These are phyloP conservation scores for Cicer arietinum DNA, from an alignment of 306 rosid species.

Conservation along the genomic window DNA sequence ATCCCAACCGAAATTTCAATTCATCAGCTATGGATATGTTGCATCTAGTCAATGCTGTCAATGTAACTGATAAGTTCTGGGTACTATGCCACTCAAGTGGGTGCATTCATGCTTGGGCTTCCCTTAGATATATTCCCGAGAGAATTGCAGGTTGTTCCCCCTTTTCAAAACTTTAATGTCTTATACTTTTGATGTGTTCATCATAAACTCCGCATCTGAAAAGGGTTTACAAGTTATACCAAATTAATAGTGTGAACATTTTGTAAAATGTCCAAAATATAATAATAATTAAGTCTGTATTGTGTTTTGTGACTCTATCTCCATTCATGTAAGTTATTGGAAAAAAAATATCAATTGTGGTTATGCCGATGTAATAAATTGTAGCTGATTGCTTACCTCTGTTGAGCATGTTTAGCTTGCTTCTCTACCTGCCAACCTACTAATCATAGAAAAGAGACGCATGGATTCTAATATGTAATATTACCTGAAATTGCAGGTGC, in stretches of 20 bases:
- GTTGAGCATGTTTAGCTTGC: constrained; percentile 18
- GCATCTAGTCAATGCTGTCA: constrained; percentile 69
- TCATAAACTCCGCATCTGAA: constrained; percentile 24
- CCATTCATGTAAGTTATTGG: constrained; percentile 34
- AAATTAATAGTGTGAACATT: constrained; percentile 16
- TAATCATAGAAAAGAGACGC: background rate
- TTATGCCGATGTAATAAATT: constrained; percentile 30
- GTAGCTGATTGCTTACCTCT: constrained; percentile 23
- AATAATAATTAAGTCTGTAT: background rate
- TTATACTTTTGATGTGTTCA: constrained; percentile 5
- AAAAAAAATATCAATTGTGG: constrained; percentile 1
- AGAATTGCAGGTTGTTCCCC: constrained; percentile 74
- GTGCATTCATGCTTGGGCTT: constrained; percentile 91
- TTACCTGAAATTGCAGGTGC: constrained; percentile 70
- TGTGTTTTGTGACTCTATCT: constrained; percentile 2
- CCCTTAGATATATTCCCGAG: constrained; percentile 84
- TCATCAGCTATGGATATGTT: constrained; percentile 88
- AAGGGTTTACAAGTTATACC: constrained; percentile 10
- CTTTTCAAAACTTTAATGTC: constrained; percentile 1
- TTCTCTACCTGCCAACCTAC: background rate
- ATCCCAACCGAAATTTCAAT: constrained; percentile 76
- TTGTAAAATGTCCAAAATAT: constrained; percentile 5
- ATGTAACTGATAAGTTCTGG: constrained; percentile 85
- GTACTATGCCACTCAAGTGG: constrained; percentile 84
- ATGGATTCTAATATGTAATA: constrained; percentile 33